These are phyloP conservation scores for Mycena chlorophos DNA, from an alignment of 768 basidiomycete species.

Conservation along the genomic window DNA sequence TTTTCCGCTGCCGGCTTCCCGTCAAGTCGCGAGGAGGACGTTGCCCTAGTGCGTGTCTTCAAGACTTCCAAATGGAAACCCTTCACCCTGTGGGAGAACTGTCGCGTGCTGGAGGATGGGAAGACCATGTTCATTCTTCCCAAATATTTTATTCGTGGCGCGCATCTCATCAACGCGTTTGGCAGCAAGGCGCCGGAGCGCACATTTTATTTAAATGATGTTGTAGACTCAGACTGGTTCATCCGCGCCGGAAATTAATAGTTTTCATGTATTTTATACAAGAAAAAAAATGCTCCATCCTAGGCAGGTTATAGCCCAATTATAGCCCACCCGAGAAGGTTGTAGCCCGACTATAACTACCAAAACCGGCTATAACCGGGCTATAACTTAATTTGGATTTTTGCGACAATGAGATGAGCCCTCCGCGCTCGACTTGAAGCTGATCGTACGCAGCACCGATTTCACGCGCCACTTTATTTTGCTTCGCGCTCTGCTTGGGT, in stretches of 20 bases:
- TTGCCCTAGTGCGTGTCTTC: slow-evolving; percentile 11
- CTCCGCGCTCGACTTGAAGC: too few relatives aligned
- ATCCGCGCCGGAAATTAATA: slow-evolving; percentile 1
- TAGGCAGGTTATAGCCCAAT: neutral
- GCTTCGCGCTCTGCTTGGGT: too few relatives aligned
- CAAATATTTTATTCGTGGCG: slow-evolving; percentile 3
- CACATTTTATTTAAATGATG: slow-evolving; percentile 6
- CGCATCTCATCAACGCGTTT: slow-evolving; percentile 4
- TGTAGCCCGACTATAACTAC: too few relatives aligned
- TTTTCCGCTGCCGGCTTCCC: slow-evolving; percentile 7
- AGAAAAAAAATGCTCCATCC: neutral
- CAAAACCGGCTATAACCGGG: too few relatives aligned
- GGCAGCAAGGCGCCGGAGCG: neutral
- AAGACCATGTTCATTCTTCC: slow-evolving; percentile 5
- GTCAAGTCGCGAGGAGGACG: neutral
- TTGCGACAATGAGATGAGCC: too few relatives aligned
- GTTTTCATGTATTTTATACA: neutral
- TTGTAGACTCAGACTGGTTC: slow-evolving; percentile 6
- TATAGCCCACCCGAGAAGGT: too few relatives aligned
- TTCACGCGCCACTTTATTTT: too few relatives aligned
- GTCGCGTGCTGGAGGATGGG: slow-evolving; percentile 3
- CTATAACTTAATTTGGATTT: too few relatives aligned
- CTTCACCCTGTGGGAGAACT: slow-evolving; percentile 6
- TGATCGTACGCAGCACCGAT: too few relatives aligned
- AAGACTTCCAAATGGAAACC: slow-evolving; percentile 5